Base-by-base conservation (phyloP, 1,284 basidiomycete genomes). In the Irpex sp. region DNA sequence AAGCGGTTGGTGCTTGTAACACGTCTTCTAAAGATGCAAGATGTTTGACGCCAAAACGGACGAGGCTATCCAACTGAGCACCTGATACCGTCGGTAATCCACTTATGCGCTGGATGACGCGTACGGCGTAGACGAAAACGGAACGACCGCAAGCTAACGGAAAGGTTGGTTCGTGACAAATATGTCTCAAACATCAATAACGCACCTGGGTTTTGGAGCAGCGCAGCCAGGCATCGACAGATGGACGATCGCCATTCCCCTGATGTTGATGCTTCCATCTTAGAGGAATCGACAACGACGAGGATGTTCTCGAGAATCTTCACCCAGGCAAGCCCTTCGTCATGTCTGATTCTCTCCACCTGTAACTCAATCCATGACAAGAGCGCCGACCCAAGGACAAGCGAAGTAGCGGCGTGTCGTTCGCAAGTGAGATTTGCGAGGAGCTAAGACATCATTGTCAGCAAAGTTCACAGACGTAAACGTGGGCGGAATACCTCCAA, bases 291-390 rank as follows among this genome's bases (percentile, higher is more conserved):
- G 2, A 78, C 78, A 1, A 83, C 71, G 15, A 83, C 72, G 36
- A 89, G 66, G 57, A 93, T 77, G 66, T 93, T 93, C 66, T 91
- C 88, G 4, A 93, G 67, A 31, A 93, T 83, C 62, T 81, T 85
- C 33, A 85, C 74, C 90, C 90, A 93, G 1, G 83, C 82, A 11
- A 86, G 68, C 2, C 75, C 73, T 65, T 90, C 87, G 1, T 75
- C 74, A n/a, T 66, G 67, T 9, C 70, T 75, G 9, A 77, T 67
- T 4, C 70, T 63, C 47, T 78, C 66, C 31, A 92, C 72, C 69
- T 93, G 90, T 74, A 90, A 86, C 70, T 89, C 85, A 17, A 95
- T 83, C 94, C 94, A 97, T 0, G 86, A 75, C 1, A 95, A 74
- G 4, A 95, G 76, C 0, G 84, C 83, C 0, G 86, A 86, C 67